Evolutionary conservation across 345 rosid species (phyloP), one percentile per base, ranked within the genome.

Genomic region (Camelina neglecta): DNA sequence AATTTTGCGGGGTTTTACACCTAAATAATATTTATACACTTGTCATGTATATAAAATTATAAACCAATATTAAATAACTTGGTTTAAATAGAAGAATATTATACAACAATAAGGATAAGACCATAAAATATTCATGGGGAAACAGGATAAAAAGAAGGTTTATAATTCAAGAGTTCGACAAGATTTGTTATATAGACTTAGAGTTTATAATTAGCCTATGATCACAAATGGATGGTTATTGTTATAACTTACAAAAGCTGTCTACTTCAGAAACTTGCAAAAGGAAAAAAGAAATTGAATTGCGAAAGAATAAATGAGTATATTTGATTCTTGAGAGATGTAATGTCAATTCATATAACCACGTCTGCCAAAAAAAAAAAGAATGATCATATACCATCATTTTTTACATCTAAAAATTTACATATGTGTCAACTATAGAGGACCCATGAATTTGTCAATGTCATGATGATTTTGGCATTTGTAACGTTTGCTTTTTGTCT

Each of bases 401-500:
- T 38, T 29, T n/a, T 20, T 60, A 60, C 29, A n/a, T 60, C 26
- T 38, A 36, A 38, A 36, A 60, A 5, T 36, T 60, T 23, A 23
- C 49, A 7, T 49, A 39, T 4, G 66, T 58, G 54, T 47, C 66
- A 66, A 74, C 50, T 36, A 66, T 44, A 29, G 44, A 49, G 61
- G 47, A 67, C 36, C 68, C 67, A 60, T 50, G 26, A 39, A 60
- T 50, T 67, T 60, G 68, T 39, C 79, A 54, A 54, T 69, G 63
- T 61, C 70, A 69, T 76, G 58, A 61, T 69, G 58, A 33, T 65
- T 61, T 42, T 61, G 36, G 69, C 74, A 51, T 53, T 60, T 68
- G 79, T 60, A 75, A 41, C 48, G 69, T 69, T 76, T 69, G 69
- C 69, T 60, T 75, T 75, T 75, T 75, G 74, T 75, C 69, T 75